phyloP scores from a whole-genome alignment of 345 rosid species.

The Eucalyptus melliodora region DNA sequence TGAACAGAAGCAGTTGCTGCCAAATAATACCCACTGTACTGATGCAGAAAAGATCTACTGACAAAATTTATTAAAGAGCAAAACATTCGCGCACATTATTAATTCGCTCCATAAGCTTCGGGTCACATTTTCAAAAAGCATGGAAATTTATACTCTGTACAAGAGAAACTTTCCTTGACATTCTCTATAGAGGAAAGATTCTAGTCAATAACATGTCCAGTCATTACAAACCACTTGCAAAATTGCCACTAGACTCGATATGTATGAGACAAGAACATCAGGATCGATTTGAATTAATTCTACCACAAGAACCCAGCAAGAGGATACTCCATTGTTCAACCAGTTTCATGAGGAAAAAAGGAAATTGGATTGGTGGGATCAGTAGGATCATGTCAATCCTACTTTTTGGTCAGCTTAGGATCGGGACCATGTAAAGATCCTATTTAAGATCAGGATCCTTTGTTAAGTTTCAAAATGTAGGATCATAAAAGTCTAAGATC shows the following conservation, averaged over 20 bases:
- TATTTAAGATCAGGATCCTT: neutral
- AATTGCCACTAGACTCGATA: neutral
- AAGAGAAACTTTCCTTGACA: neutral
- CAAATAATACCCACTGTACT: neutral
- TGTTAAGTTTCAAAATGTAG: neutral
- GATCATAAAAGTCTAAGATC: neutral
- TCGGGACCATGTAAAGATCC: neutral
- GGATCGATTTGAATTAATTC: neutral
- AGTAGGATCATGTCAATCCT: neutral
- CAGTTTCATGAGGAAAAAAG: neutral
- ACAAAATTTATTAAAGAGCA: neutral
- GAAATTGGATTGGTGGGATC: neutral
- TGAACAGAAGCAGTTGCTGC: neutral
- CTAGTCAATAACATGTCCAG: neutral
- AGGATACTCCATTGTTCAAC: neutral
- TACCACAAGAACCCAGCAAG: neutral
- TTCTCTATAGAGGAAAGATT: neutral
- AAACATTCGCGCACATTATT: neutral
- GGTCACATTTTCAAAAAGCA: neutral
- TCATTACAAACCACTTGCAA: neutral
- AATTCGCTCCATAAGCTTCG: neutral
- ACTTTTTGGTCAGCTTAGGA: neutral
- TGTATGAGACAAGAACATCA: neutral
- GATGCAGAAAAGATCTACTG: neutral
- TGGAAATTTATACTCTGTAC: neutral